Base-by-base conservation (phyloP, 495 filamentous ascomycete genomes). In the Podospora fimiseda region DNA sequence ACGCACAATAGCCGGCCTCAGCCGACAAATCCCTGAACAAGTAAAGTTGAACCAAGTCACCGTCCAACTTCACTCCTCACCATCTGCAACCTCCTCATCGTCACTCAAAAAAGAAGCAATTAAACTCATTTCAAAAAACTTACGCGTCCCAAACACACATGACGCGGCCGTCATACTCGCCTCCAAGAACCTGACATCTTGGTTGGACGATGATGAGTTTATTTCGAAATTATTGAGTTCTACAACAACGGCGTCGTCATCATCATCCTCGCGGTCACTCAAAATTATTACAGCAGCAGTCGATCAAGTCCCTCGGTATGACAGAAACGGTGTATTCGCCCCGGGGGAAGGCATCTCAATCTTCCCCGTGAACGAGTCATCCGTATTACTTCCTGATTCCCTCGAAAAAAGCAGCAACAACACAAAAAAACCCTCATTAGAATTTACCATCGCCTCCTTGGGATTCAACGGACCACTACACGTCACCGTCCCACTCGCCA, bases 401-500 rank as follows among this genome's bases (percentile, higher is more conserved):
- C n/a, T n/a, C n/a, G n/a, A n/a, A n/a, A n/a, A n/a, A n/a, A n/a
- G n/a, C n/a, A n/a, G n/a, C n/a, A n/a, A n/a, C n/a, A n/a, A n/a
- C n/a, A n/a, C n/a, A n/a, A n/a, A n/a, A n/a, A n/a, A n/a, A n/a
- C n/a, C n/a, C n/a, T n/a, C n/a, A n/a, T n/a, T n/a, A n/a, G n/a
- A n/a, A 33, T 33, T 33, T 33, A 33, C 27, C 27, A 11, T 11
- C 27, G 6, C 27, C 11, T 6, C 27, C 27, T 6, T 5, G 11
- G 6, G 6, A 11, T 33, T 33, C 27, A 33, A 6, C 27, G 27
- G 14, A 44, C 30, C 51, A 15, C 53, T 73, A 11, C 54, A 64
- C 8, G 62, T 76, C 36, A 75, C 72, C 2, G 40, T 89, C 16
- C 88, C 86, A 7, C 74, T 90, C 21, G 85, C 88, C 51, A 88